phyloP scores from a whole-genome alignment of 805 yeast genomes.

The Candida ponderosae region DNA sequence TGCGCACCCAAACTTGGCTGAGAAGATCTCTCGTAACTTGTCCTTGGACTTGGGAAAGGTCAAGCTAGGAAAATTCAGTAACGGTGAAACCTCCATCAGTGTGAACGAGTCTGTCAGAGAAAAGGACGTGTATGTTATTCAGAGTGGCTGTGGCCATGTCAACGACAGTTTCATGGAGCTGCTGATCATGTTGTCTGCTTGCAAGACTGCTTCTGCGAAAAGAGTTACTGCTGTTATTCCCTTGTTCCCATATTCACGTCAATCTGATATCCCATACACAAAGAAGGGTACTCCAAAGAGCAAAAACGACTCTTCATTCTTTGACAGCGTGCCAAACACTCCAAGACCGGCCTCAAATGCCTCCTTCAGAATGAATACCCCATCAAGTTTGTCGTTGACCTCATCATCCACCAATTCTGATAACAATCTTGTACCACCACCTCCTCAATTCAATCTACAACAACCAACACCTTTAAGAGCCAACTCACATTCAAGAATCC shows the following conservation, averaged over 20 bases:
- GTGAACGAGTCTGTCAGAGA: slow-evolving; percentile 88
- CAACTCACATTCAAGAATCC: slow-evolving; percentile 21
- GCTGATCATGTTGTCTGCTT: slow-evolving; percentile 86
- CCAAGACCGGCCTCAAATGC: slow-evolving; percentile 24
- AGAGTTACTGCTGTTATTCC: slow-evolving; percentile 95
- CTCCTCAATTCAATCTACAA: slow-evolving; percentile 4
- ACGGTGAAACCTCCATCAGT: slow-evolving; percentile 90
- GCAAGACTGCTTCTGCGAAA: slow-evolving; percentile 97
- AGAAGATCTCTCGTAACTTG: slow-evolving; percentile 66
- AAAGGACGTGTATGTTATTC: slow-evolving; percentile 93
- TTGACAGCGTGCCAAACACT: slow-evolving; percentile 43
- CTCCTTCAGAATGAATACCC: neutral
- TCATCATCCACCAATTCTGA: slow-evolving; percentile 5
- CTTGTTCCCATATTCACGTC: slow-evolving; percentile 90
- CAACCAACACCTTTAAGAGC: slow-evolving; percentile 18
- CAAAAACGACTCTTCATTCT: slow-evolving; percentile 32
- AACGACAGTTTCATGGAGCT: slow-evolving; percentile 97
- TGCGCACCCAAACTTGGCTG: slow-evolving; percentile 75
- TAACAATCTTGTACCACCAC: slow-evolving; percentile 3
- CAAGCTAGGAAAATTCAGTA: slow-evolving; percentile 59
- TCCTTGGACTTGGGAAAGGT: slow-evolving; percentile 69
- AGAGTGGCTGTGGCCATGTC: slow-evolving; percentile 77
- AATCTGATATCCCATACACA: slow-evolving; percentile 86
- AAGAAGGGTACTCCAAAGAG: slow-evolving; percentile 63
- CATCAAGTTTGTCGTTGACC: neutral